Conservation (phyloP, 352 stramenopile genomes). For the Phytophthora uliginosa region DNA sequence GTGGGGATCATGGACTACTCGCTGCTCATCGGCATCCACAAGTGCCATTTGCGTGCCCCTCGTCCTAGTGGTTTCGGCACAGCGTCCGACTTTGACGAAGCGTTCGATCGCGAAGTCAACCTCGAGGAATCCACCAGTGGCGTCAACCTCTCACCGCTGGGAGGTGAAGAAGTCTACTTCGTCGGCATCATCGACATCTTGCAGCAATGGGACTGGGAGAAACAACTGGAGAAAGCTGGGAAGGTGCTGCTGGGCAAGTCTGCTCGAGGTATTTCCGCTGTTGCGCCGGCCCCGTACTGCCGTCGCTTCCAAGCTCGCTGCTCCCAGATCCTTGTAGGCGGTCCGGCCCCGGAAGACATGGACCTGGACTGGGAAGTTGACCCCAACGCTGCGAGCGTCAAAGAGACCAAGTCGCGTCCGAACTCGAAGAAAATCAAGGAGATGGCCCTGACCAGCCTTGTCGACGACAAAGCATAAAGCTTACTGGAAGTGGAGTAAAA, state of each 20-base stretch:
- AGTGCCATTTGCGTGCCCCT: slow-evolving; percentile 51
- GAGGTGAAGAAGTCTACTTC: slow-evolving; percentile 75
- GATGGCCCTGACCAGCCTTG: slow-evolving; percentile 23
- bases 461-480: slow-evolving; percentile 35
- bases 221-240: slow-evolving; percentile 78
- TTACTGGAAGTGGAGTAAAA: slow-evolving; percentile 16
- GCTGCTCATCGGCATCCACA: slow-evolving; percentile 76
- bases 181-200: slow-evolving; percentile 90
- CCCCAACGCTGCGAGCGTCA: slow-evolving; percentile 4
- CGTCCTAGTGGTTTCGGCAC: slow-evolving; percentile 8
- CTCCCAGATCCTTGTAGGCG: slow-evolving; percentile 56
- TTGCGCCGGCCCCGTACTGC: slow-evolving; percentile 72
- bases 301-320: slow-evolving; percentile 73
- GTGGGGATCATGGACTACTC: slow-evolving; percentile 89
- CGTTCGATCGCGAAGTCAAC: slow-evolving; percentile 29
- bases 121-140: slow-evolving; percentile 27
- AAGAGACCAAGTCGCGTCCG: slow-evolving; percentile 27
- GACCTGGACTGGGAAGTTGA: slow-evolving; percentile 42
- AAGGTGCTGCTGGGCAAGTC: slow-evolving; percentile 81
- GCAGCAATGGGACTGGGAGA: slow-evolving; percentile 87
- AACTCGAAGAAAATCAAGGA: slow-evolving; percentile 41
- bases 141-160: slow-evolving; percentile 37
- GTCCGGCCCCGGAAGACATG: slow-evolving; percentile 38
- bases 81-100: slow-evolving; percentile 26
- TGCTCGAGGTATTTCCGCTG: slow-evolving; percentile 70